Evolutionary conservation across 2,329 filamentous ascomycete species (phyloP).

Genomic region (Exophiala oligosperma): DNA sequence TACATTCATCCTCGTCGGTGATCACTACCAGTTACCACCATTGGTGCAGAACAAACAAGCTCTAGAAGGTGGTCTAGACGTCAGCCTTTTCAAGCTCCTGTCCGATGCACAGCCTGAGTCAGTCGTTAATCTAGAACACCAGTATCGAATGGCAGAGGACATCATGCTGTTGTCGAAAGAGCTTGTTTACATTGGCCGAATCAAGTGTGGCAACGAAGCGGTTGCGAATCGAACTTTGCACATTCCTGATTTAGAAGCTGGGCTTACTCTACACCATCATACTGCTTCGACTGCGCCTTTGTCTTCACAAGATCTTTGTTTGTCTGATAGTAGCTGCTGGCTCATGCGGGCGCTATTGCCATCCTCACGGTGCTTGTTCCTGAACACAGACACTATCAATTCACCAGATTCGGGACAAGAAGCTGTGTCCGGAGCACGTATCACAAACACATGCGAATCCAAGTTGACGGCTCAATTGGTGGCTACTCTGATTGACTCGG

Average conservation of each 20-base stretch:
- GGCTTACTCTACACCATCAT: slow-evolving; percentile 61
- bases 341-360: slow-evolving; percentile 70
- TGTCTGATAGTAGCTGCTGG: slow-evolving; percentile 64
- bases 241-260: slow-evolving; percentile 63
- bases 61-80: slow-evolving; percentile 79
- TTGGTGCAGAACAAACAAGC: slow-evolving; percentile 92
- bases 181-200: slow-evolving; percentile 84
- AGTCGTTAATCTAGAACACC: slow-evolving; percentile 88
- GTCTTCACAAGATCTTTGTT: slow-evolving; percentile 31
- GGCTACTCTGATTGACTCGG: slow-evolving; percentile 71
- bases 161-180: slow-evolving; percentile 93
- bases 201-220: slow-evolving; percentile 82
- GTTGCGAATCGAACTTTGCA: slow-evolving; percentile 69
- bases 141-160: slow-evolving; percentile 98
- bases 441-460: slow-evolving; percentile 84
- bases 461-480: slow-evolving; percentile 77
- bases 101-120: slow-evolving; percentile 85
- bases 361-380: slow-evolving; percentile 73
- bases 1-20: slow-evolving; percentile 92
- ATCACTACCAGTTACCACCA: slow-evolving; percentile 93
- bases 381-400: slow-evolving; percentile 80
- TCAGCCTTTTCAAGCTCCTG: slow-evolving; percentile 90
- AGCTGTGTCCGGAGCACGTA: slow-evolving; percentile 72
- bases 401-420: slow-evolving; percentile 61
- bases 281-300: slow-evolving; percentile 44